Percentiles rank a stretch among this genome's conserved stretches.
Conservation (phyloP, 805 yeast genomes). For the Pachysolen tannophilus region DNA sequence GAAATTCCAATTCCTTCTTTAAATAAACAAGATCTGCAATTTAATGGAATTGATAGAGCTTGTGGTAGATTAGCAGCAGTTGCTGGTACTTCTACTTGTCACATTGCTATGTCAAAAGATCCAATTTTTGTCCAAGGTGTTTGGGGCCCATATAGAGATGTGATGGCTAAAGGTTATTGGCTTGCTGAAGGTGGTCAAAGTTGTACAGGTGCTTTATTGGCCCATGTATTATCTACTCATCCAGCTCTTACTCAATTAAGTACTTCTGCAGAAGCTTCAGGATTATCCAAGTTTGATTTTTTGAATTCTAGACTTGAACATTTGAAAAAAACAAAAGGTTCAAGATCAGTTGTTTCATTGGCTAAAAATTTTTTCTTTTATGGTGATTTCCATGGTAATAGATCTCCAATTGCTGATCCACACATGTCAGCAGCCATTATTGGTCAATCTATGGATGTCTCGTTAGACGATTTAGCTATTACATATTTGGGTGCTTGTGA, state of each 20-base stretch:
- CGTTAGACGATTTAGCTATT: slow-evolving; percentile 77
- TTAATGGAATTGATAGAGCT: slow-evolving; percentile 46
- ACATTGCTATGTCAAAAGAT: slow-evolving; percentile 76
- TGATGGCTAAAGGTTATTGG: slow-evolving; percentile 86
- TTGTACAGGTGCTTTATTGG: slow-evolving; percentile 90
- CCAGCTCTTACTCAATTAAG: slow-evolving; percentile 78
- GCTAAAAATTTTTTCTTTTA: slow-evolving; percentile 85
- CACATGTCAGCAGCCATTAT: slow-evolving; percentile 86
- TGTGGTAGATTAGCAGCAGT: slow-evolving; percentile 92
- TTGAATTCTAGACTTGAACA: slow-evolving; percentile 69
- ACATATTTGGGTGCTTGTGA: slow-evolving; percentile 92
- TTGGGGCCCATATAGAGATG: slow-evolving; percentile 98
- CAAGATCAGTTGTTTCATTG: slow-evolving; percentile 69
- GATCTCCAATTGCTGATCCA: slow-evolving; percentile 97
- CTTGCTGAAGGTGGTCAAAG: slow-evolving; percentile 99
- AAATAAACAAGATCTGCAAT: slow-evolving; percentile 38
- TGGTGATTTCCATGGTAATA: slow-evolving; percentile 94
- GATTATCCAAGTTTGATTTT: slow-evolving; percentile 72
- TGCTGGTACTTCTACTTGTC: slow-evolving; percentile 98
- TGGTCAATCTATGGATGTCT: slow-evolving; percentile 87
- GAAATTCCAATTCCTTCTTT: slow-evolving; percentile 47
- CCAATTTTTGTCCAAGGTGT: slow-evolving; percentile 92
- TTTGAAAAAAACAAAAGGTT: slow-evolving; percentile 45
- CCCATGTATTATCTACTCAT: slow-evolving; percentile 80
- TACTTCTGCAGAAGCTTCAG: slow-evolving; percentile 57